Conservation (phyloP, 805 yeast genomes). For the Metschnikowia peoriensis region DNA sequence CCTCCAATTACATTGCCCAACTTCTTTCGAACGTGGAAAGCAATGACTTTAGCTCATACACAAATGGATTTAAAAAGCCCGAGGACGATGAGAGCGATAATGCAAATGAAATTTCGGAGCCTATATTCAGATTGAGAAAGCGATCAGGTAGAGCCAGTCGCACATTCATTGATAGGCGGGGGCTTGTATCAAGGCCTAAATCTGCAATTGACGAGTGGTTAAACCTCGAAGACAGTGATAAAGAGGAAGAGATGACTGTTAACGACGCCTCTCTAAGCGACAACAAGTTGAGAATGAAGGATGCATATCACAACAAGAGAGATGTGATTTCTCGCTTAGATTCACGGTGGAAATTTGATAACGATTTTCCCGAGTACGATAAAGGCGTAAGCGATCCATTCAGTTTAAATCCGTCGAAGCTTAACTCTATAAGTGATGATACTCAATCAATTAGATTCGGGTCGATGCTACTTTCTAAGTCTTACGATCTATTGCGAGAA, state of each 20-base stretch:
- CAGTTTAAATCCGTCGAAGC: constrained; percentile 73
- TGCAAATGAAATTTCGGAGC: constrained; percentile 39
- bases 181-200: constrained; percentile 38
- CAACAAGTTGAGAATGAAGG: constrained; percentile 15
- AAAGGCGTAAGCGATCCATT: constrained; percentile 46
- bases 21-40: constrained; percentile 38
- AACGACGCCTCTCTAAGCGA: neutral
- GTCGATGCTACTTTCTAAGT: constrained; percentile 82
- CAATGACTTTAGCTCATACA: constrained; percentile 40
- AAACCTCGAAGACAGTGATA: constrained; percentile 35
- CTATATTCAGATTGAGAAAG: constrained; percentile 63
- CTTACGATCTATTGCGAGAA: constrained; percentile 76
- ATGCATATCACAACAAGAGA: constrained; percentile 47
- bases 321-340: constrained; percentile 49
- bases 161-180: constrained; percentile 72
- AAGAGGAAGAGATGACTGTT: constrained; percentile 8
- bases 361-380: constrained; percentile 47
- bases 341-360: constrained; percentile 68
- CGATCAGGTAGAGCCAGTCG: constrained; percentile 73
- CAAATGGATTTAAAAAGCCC: constrained; percentile 33
- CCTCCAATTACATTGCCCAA: constrained; percentile 38
- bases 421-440: constrained; percentile 79
- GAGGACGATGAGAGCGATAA: constrained; percentile 7
- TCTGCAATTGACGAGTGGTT: constrained; percentile 41
- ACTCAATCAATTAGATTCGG: constrained; percentile 92